Conservation (phyloP, 192 early-diverging fungal genomes). For the Geosiphon pyriformis region DNA sequence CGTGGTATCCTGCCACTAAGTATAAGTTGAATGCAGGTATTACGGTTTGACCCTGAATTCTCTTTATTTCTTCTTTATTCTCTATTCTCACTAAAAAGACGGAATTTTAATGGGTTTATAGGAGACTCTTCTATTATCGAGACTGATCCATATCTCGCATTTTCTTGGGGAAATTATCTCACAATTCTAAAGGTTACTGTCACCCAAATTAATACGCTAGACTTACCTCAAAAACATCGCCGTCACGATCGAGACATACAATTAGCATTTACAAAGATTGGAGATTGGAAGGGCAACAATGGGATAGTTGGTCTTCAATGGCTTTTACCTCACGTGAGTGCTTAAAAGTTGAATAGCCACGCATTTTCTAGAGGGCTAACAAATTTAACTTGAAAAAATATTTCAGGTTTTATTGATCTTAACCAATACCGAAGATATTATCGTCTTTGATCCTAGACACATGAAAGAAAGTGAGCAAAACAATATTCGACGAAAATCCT, state of each 20-base stretch:
- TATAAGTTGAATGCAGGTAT: constrained; percentile 29
- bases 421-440: constrained; percentile 51
- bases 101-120: no score
- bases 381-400: background rate
- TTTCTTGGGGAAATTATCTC: constrained; percentile 52
- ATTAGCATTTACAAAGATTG: constrained; percentile 45
- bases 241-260: constrained; percentile 29
- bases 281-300: constrained; percentile 48
- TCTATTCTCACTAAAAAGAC: no score
- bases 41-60: background rate
- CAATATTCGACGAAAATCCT: constrained; percentile 40
- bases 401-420: constrained; percentile 49
- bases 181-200: constrained; percentile 43
- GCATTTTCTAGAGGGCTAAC: background rate
- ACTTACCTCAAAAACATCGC: constrained; percentile 3
- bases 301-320: constrained; percentile 57
- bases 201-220: constrained; percentile 3
- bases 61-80: no score
- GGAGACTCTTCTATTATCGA: constrained; percentile 28
- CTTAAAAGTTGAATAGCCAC: background rate
- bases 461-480: constrained; percentile 47
- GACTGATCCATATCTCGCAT: constrained; percentile 50
- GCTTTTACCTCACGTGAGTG: constrained; percentile 50
- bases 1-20: constrained; percentile 53
- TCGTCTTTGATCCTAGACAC: constrained; percentile 51